These are phyloP conservation scores for Onygena corvina DNA, from an alignment of 2,329 filamentous ascomycete species.

Conservation along the genomic window DNA sequence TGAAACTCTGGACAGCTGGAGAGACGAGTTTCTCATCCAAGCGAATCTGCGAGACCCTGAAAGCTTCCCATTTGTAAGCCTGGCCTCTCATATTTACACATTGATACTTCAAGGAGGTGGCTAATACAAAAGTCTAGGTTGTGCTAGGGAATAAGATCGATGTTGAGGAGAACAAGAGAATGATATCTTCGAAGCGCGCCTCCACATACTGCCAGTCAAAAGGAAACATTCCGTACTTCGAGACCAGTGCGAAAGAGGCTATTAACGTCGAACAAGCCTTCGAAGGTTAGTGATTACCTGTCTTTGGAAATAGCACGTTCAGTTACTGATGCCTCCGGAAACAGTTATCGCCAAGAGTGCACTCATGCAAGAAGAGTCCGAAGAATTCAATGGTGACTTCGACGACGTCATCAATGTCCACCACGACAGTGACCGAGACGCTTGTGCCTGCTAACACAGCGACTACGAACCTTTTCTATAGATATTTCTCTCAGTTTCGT, in stretches of 20 bases:
- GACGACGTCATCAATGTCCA: constrained; percentile 97
- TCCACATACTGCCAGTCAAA: constrained; percentile 97
- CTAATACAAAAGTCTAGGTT: constrained; percentile 43
- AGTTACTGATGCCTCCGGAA: neutral
- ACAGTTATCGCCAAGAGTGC: constrained; percentile 92
- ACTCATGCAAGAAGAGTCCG: constrained; percentile 89
- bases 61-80: constrained; percentile 92
- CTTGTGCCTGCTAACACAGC: constrained; percentile 68
- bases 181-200: constrained; percentile 90
- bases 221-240: constrained; percentile 94
- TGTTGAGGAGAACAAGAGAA: constrained; percentile 92
- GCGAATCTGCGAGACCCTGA: constrained; percentile 92
- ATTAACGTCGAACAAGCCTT: constrained; percentile 92
- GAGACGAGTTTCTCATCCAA: constrained; percentile 96
- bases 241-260: constrained; percentile 97
- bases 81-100: constrained; percentile 15
- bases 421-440: constrained; percentile 83
- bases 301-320: neutral
- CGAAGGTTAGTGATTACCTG: constrained; percentile 44
- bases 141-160: constrained; percentile 99
- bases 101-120: neutral
- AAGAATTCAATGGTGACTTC: constrained; percentile 95
- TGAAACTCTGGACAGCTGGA: constrained; percentile 94
- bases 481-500: constrained; percentile 13
- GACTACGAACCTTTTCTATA: constrained; percentile 17